phyloP scores from a whole-genome alignment of 805 yeast species.

The Wickerhamomyces chaumierensis region DNA sequence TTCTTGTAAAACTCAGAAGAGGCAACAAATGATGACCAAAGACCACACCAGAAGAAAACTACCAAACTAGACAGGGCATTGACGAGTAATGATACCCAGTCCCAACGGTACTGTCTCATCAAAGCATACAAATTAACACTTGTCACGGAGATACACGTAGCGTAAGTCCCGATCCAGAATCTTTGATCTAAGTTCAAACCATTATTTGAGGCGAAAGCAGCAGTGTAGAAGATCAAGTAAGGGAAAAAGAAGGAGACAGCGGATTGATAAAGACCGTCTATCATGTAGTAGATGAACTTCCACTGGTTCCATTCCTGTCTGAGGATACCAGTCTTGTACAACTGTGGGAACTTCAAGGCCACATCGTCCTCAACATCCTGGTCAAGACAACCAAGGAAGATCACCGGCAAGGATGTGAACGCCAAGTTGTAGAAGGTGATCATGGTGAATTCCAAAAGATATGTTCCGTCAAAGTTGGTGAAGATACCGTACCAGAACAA shows the following conservation, averaged over 20 bases:
- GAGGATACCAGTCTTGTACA: constrained; percentile 63
- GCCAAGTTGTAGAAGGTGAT: constrained; percentile 77
- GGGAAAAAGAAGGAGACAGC: constrained; percentile 67
- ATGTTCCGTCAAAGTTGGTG: constrained; percentile 69
- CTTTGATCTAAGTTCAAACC: constrained; percentile 61
- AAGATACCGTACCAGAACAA: constrained; percentile 74
- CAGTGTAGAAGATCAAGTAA: constrained; percentile 36
- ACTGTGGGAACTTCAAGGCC: constrained; percentile 61
- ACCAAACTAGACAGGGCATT: constrained; percentile 46
- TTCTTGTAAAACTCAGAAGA: constrained; percentile 57
- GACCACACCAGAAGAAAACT: constrained; percentile 68
- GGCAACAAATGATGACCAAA: constrained; percentile 49
- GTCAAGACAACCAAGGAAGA: constrained; percentile 67
- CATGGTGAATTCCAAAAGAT: constrained; percentile 67
- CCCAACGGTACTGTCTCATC: constrained; percentile 71
- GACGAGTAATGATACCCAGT: constrained; percentile 54
- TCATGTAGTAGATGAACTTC: constrained; percentile 65
- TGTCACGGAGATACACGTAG: constrained; percentile 53
- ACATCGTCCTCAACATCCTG: constrained; percentile 69
- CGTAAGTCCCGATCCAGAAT: constrained; percentile 58
- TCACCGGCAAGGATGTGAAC: constrained; percentile 72
- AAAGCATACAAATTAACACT: constrained; percentile 58
- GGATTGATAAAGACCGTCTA: constrained; percentile 71
- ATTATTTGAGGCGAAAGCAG: constrained; percentile 33
- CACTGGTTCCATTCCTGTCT: constrained; percentile 59